Evolutionary conservation across 2,329 filamentous ascomycete species (phyloP), one percentile per base, ranked within the genome.

Genomic region (Diplodia mutila): DNA sequence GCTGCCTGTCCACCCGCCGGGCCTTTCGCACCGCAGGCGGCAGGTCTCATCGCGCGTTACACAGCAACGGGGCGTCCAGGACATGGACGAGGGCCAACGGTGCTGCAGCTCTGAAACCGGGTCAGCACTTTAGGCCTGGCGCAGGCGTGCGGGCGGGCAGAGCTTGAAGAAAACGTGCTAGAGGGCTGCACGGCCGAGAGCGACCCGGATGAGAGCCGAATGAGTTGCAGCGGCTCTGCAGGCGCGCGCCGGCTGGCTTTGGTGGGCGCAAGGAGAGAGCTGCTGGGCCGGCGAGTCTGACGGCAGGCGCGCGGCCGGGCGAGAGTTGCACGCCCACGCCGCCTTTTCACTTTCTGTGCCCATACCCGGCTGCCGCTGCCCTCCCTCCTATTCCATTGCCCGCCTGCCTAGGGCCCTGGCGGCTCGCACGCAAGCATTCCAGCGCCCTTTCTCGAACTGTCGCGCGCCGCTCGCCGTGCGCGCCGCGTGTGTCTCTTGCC

Each of bases 81-180:
- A 49, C 52, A 51, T 6, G 12, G 49, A 53, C 37, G 59, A 63
- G 59, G 59, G 46, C 29, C 59, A 63, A 63, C 59, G 59, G 59
- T 66, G 63, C 49, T 66, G 64, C 64, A 66, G 52, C 52, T 66
- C 64, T 66, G 64, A 66, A 66, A 66, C 64, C 64, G 64, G 64
- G 63, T 55, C 63, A 55, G 51, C 63, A 27, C 59, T 52, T 37
- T 63, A 46, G 46, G 59, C 63, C 63, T 25, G 49, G 37, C 63
- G 49, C 52, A 42, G 49, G 29, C n/a, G 61, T 29, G 48, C 25
- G 61, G 23, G 48, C n/a, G 46, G 27, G 61, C 61, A 39, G 61
- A 48, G 61, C 61, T 46, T 66, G 64, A 66, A 66, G 64, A 66
- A 65, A 66, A 66, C 64, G 64, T 66, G 52, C 52, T 57, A 27